Base-by-base conservation (phyloP, 768 basidiomycete species). In the Mycena alexandri region DNA sequence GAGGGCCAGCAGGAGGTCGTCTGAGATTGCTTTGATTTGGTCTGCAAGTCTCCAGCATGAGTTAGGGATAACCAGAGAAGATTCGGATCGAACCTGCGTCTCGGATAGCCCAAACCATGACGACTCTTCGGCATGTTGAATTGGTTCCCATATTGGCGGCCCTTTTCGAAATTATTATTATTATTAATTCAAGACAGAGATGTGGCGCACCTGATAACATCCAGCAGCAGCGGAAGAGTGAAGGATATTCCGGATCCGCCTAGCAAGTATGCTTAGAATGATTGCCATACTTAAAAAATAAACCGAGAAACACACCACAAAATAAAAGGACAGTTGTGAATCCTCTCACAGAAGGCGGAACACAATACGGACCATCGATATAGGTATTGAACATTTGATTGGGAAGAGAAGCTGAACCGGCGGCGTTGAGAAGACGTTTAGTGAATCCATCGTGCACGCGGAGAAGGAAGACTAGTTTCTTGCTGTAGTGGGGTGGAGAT, bases 281-380 rank as follows among this genome's bases (percentile, higher is more conserved):
- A 7, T 44, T 16, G 12, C 22, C 21, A 12, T 38, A 44, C 22
- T 10, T 61, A 14, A 1, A 63, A 17, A 16, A 41, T 21, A 14
- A 19, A 21, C 22, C 4, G 43, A 44, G 52, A 29, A 6, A 70
- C 71, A 22, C 44, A 85, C 86, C 86, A 38, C 84, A 81, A 47
- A 88, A 74, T 14, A 88, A 76, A 7, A 87, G 75, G 0, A 81
- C 79, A 12, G 81, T 83, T 19, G 84, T 79, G 59, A 81, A 84
- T 13, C 72, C 68, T 14, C 73, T 68, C 46, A 86, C 65, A 58
- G 81, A 74, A 1, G 82, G 81, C 0, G 79, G 76, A 4, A 67
- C 64, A 1, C 86, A 87, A 59, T 88, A 89, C 4, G 87, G 87
- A 10, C 87, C 87, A 44, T 89, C 87, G 12, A 89, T 72, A 48